Percentiles rank a stretch among this genome's conserved stretches.
Conservation (phyloP, 2,329 filamentous ascomycete species). For the Sphaerulina musiva region DNA sequence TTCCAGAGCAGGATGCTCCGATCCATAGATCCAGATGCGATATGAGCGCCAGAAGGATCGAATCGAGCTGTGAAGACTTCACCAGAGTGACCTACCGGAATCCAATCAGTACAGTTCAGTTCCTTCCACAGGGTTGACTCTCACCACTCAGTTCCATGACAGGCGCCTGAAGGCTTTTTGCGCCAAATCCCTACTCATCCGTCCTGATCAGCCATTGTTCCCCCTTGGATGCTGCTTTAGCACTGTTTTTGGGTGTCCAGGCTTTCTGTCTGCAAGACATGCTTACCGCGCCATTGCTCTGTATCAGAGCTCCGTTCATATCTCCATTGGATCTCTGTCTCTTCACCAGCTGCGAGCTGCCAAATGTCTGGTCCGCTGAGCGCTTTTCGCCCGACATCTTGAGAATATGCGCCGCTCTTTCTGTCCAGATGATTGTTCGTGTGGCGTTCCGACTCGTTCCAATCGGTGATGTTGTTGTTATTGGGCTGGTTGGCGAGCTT, state of each 20-base stretch:
- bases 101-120: conserved; percentile 6
- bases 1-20: conserved; percentile 90
- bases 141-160: conserved; percentile 85
- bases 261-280: conserved; percentile 34
- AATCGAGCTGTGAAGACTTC: conserved; percentile 91
- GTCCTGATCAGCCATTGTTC: conserved; percentile 22
- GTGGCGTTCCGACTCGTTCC: not conserved
- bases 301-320: conserved; percentile 49
- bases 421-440: not conserved
- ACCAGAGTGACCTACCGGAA: conserved; percentile 53
- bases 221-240: conserved; percentile 23
- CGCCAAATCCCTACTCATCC: conserved; percentile 59
- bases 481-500: no score
- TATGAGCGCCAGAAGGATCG: conserved; percentile 76
- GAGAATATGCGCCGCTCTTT: not conserved
- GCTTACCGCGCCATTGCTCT: conserved; percentile 57
- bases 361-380: conserved; percentile 76
- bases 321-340: conserved; percentile 68
- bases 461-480: not conserved
- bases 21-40: conserved; percentile 95
- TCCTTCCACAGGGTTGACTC: not conserved
- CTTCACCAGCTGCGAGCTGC: conserved; percentile 77
- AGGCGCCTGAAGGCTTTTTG: conserved; percentile 77
- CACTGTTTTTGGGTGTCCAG: conserved; percentile 7
- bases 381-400: conserved; percentile 87